phyloP scores from a whole-genome alignment of 2,329 filamentous ascomycete genomes.

The Clarireedia hainanense region DNA sequence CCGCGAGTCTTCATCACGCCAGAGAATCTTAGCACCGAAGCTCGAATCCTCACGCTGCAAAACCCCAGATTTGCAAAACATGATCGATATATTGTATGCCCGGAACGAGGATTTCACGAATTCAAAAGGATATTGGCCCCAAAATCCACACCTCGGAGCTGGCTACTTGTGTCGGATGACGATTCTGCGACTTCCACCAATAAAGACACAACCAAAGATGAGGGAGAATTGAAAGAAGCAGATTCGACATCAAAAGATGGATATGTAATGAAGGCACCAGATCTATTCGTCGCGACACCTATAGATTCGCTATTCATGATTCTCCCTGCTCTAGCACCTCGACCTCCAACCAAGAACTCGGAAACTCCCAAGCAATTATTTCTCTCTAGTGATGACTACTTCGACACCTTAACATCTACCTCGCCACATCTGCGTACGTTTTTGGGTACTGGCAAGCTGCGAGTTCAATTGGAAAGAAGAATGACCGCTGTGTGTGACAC shows the following conservation, averaged over 20 bases:
- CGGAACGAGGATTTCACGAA: constrained; percentile 55
- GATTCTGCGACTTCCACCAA: constrained; percentile 9
- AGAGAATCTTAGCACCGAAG: constrained; percentile 41
- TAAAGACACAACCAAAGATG: constrained; percentile 17
- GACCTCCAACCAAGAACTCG: constrained; percentile 33
- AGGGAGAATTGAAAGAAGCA: constrained; percentile 13
- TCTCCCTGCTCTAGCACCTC: constrained; percentile 59
- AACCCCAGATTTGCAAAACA: constrained; percentile 49
- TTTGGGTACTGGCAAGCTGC: constrained; percentile 38
- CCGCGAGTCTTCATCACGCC: constrained; percentile 55
- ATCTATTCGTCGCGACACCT: constrained; percentile 76
- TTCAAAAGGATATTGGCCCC: constrained; percentile 51
- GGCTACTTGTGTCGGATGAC: constrained; percentile 39
- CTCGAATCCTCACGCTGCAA: constrained; percentile 51
- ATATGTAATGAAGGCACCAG: constrained; percentile 57
- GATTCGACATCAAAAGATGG: constrained; percentile 28
- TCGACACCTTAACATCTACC: constrained; percentile 51
- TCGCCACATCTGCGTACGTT: constrained; percentile 53
- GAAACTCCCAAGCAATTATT: constrained; percentile 54
- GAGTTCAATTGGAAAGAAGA: constrained; percentile 50
- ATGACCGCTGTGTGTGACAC: constrained; percentile 70
- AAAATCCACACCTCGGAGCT: constrained; percentile 49
- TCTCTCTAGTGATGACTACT: constrained; percentile 61
- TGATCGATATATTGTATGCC: constrained; percentile 54
- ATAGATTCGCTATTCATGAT: constrained; percentile 81